phyloP scores from a whole-genome alignment of 1,284 basidiomycete species.

The Boletus calvinii region DNA sequence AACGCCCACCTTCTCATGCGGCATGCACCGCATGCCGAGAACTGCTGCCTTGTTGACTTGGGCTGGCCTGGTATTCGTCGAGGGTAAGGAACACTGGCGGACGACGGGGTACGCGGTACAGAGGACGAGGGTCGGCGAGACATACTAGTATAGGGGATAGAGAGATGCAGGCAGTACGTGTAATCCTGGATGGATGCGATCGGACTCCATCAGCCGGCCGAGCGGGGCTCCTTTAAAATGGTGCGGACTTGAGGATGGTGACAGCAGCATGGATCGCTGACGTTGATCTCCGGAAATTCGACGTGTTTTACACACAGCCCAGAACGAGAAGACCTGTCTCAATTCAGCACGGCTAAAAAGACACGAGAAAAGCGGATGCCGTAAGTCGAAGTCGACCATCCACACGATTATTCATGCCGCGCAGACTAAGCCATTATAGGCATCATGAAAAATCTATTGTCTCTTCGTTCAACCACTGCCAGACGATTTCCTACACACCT shows the following conservation, averaged over 20 bases:
- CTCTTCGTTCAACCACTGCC: neutral
- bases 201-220: conserved; percentile 1
- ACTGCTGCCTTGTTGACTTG: conserved; percentile 76
- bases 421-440: conserved; percentile 18
- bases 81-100: conserved; percentile 43
- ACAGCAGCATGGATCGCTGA: conserved; percentile 22
- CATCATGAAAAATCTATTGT: conserved; percentile 2
- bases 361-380: conserved; percentile 38
- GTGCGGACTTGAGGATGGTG: conserved; percentile 23
- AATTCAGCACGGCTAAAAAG: conserved; percentile 29
- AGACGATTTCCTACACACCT: neutral
- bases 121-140: conserved; percentile 50
- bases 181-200: conserved; percentile 9
- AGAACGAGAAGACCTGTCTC: conserved; percentile 15
- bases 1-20: conserved; percentile 70
- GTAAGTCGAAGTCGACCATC: conserved; percentile 35
- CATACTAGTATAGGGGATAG: conserved; percentile 42
- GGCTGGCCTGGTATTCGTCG: conserved; percentile 58
- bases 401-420: conserved; percentile 26
- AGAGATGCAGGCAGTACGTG: neutral
- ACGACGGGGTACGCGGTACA: conserved; percentile 33
- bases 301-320: conserved; percentile 25
- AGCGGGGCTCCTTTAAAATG: conserved; percentile 19
- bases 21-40: conserved; percentile 87
- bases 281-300: conserved; percentile 35